phyloP scores from a whole-genome alignment of 345 rosid genomes.

The Syzygium aromaticum region DNA sequence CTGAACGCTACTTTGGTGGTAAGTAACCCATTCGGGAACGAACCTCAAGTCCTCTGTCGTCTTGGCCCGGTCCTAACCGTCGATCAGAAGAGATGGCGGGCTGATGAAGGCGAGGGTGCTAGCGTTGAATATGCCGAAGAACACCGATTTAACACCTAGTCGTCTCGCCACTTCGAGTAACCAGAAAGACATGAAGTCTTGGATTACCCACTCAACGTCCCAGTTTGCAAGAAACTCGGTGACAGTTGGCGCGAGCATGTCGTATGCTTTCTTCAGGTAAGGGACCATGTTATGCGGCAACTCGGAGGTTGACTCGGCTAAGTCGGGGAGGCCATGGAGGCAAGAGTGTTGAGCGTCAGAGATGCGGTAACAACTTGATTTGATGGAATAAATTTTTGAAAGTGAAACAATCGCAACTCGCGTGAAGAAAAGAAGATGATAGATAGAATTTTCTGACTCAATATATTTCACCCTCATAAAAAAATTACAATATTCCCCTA shows the following conservation, averaged over 20 bases:
- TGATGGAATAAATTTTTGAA: too few relatives aligned
- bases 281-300: constrained; percentile 14
- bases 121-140: constrained; percentile 18
- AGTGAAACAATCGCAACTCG: too few relatives aligned
- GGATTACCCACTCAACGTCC: constrained; percentile 23
- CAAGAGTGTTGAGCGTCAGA: too few relatives aligned
- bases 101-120: not conserved
- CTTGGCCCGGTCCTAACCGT: not conserved
- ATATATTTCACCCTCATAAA: too few relatives aligned
- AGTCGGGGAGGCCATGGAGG: constrained; percentile 20
- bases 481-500: too few relatives aligned
- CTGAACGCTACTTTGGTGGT: constrained; percentile 3
- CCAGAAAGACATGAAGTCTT: constrained; percentile 32
- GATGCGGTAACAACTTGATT: too few relatives aligned
- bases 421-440: too few relatives aligned
- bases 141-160: constrained; percentile 10
- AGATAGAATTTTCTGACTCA: too few relatives aligned
- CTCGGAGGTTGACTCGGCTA: constrained; percentile 24
- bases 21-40: constrained; percentile 18
- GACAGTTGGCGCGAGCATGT: constrained; percentile 12
- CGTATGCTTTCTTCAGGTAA: constrained; percentile 28
- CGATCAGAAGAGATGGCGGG: constrained; percentile 3
- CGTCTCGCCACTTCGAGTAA: constrained; percentile 16
- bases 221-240: constrained; percentile 11
- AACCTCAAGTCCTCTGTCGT: constrained; percentile 15